These are phyloP conservation scores for Jaltomata sinuosa DNA, from an alignment of 257 asterid species.

Conservation along the genomic window DNA sequence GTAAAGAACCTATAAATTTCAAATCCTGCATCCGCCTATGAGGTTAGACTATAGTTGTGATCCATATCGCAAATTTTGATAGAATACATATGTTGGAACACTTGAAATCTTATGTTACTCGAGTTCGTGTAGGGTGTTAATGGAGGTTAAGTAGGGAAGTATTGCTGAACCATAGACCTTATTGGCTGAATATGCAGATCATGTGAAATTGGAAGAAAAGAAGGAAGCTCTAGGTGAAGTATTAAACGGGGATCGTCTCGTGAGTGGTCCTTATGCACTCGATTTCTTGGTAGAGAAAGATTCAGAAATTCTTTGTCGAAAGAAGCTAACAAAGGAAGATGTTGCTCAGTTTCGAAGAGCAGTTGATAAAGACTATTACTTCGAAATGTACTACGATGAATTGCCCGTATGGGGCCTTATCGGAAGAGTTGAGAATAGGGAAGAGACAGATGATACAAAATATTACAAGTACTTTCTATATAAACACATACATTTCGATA, in stretches of 20 bases:
- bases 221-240: constrained; percentile 70
- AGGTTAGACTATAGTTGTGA: background rate
- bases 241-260: constrained; percentile 59
- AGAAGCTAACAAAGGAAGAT: constrained; percentile 41
- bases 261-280: constrained; percentile 63
- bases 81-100: background rate
- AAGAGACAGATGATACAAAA: constrained; percentile 52
- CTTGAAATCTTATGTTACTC: background rate
- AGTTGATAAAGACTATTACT: constrained; percentile 62
- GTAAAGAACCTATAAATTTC: background rate
- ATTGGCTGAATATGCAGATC: constrained; percentile 20
- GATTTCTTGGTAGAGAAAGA: constrained; percentile 60
- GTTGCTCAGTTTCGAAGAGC: constrained; percentile 51
- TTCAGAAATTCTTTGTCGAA: constrained; percentile 43
- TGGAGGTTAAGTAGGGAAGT: too few relatives aligned
- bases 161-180: too few relatives aligned
- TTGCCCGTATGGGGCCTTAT: constrained; percentile 78
- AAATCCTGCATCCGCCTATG: background rate
- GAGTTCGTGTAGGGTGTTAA: background rate
- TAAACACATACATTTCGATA: constrained; percentile 62
- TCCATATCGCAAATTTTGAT: background rate
- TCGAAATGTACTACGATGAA: constrained; percentile 78
- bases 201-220: constrained; percentile 48
- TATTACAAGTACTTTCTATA: constrained; percentile 55
- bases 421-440: constrained; percentile 55